Conservation (phyloP, 305 asterid species). For the Stenogyne calaminthoides region DNA sequence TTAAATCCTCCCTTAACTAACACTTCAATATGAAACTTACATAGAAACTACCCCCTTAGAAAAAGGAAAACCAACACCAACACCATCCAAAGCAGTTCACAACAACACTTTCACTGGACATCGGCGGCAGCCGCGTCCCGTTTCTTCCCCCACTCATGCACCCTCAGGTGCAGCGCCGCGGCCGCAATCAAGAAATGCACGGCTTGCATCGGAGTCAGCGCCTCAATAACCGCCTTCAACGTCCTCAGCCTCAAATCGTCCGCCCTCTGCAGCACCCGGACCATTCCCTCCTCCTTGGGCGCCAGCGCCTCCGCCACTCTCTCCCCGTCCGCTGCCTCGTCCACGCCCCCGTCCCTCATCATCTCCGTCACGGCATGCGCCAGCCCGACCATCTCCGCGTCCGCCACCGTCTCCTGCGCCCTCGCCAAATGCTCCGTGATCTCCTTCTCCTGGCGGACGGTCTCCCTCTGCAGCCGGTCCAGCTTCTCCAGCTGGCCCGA, state of each 20-base stretch:
- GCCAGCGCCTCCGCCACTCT: slow-evolving; percentile 33
- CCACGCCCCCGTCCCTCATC: slow-evolving; percentile 28
- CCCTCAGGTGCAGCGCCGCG: slow-evolving; percentile 68
- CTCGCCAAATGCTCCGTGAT: slow-evolving; percentile 53
- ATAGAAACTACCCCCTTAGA: too few relatives aligned
- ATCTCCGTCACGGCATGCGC: slow-evolving; percentile 45
- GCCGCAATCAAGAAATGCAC: slow-evolving; percentile 79
- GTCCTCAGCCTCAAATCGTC: slow-evolving; percentile 66
- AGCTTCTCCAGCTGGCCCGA: slow-evolving; percentile 40
- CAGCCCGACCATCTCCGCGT: slow-evolving; percentile 52
- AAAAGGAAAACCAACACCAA: too few relatives aligned
- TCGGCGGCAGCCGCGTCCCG: slow-evolving; percentile 39
- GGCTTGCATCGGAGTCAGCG: slow-evolving; percentile 50
- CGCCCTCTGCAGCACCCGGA: slow-evolving; percentile 43
- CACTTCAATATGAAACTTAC: too few relatives aligned
- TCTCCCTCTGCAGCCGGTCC: slow-evolving; percentile 48
- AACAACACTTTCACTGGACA: too few relatives aligned
- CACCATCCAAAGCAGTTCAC: too few relatives aligned
- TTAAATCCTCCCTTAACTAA: too few relatives aligned
- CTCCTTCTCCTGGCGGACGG: slow-evolving; percentile 52
- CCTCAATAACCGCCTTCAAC: slow-evolving; percentile 37
- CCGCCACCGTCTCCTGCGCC: slow-evolving; percentile 62
- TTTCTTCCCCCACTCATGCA: slow-evolving; percentile 75
- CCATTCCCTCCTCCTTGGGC: slow-evolving; percentile 48
- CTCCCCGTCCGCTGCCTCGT: background rate